Evolutionary conservation across 202 grass and related monocot genomes (phyloP).

Genomic region (Setaria viridis): DNA sequence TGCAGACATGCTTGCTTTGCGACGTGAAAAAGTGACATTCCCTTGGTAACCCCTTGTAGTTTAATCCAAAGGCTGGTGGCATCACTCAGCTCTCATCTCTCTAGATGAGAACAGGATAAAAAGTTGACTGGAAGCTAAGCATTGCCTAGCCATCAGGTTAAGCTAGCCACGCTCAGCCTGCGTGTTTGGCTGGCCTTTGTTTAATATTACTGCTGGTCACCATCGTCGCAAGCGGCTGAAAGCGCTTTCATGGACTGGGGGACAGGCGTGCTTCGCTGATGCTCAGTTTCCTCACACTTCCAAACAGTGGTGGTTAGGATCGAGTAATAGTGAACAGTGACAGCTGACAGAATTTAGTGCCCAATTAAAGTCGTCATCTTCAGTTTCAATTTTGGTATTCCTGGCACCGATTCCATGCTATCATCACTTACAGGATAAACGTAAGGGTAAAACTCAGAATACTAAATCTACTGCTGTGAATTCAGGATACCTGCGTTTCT

Average conservation of each 20-base stretch:
- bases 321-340: slow-evolving; percentile 34
- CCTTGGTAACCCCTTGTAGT: slow-evolving; percentile 47
- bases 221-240: slow-evolving; percentile 51
- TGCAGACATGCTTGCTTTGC: slow-evolving; percentile 57
- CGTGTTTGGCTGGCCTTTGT: slow-evolving; percentile 49
- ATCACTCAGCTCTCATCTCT: slow-evolving; percentile 23
- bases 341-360: slow-evolving; percentile 24
- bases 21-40: slow-evolving; percentile 54
- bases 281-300: slow-evolving; percentile 33
- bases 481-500: not conserved
- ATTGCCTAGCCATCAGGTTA: slow-evolving; percentile 49
- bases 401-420: not conserved
- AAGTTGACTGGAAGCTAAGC: slow-evolving; percentile 56
- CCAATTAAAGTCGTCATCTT: slow-evolving; percentile 5
- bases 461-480: not conserved
- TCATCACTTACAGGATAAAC: not conserved
- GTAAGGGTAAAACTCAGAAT: not conserved
- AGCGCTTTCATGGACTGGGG: slow-evolving; percentile 46
- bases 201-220: slow-evolving; percentile 53
- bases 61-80: slow-evolving; percentile 54
- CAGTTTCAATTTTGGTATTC: not conserved
- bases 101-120: slow-evolving; percentile 50
- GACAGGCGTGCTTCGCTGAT: slow-evolving; percentile 33
- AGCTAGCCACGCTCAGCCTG: slow-evolving; percentile 18
- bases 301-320: slow-evolving; percentile 40